Conservation (phyloP, 1,284 basidiomycete genomes). For the Psilocybe mexicana region DNA sequence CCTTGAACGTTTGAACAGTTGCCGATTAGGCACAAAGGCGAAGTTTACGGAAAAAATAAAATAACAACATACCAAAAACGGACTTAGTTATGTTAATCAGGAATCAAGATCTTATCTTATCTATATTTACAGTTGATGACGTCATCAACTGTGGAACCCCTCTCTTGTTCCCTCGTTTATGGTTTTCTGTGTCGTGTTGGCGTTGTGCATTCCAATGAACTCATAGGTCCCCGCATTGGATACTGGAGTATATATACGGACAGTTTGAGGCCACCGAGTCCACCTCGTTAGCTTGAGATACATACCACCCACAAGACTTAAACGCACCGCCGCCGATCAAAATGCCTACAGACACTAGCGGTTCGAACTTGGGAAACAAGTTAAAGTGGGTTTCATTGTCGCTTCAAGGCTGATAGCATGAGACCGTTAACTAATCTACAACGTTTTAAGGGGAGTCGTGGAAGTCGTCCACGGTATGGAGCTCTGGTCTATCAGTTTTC, state of each 20-base stretch:
- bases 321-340: background rate
- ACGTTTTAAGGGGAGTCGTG: conserved; percentile 21
- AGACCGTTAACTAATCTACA: background rate
- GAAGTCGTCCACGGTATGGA: conserved; percentile 30
- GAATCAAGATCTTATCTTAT: conserved; percentile 12
- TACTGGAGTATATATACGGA: too few species aligned
- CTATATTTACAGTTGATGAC: background rate
- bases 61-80: background rate
- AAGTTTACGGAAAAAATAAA: background rate
- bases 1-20: background rate
- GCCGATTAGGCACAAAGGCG: background rate
- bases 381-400: conserved; percentile 13
- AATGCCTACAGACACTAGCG: background rate
- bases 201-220: background rate
- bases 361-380: conserved; percentile 17
- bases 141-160: background rate
- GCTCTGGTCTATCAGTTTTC: background rate
- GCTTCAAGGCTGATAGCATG: background rate
- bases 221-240: background rate
- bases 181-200: too few species aligned
- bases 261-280: too few species aligned
- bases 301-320: conserved; percentile 10
- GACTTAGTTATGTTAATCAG: too few species aligned
- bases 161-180: too few species aligned
- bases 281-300: background rate